Conservation (phyloP, 768 basidiomycete genomes). For the Gyrodon lividus region DNA sequence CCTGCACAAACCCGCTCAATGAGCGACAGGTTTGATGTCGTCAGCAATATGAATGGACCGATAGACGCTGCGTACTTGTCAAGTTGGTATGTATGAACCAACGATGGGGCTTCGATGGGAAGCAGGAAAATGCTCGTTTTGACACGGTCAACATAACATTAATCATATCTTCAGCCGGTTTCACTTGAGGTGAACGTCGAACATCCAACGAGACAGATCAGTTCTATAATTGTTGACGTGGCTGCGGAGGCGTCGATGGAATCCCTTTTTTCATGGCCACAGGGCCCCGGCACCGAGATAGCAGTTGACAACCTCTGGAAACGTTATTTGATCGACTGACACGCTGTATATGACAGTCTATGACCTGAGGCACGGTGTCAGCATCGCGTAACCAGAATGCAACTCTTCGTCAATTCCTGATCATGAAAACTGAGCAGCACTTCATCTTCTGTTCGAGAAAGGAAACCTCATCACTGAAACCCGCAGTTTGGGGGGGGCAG, state of each 20-base stretch:
- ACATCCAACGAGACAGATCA: no score
- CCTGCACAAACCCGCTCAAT: slow-evolving; percentile 17
- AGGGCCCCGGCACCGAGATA: slow-evolving; percentile 28
- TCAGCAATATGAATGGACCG: slow-evolving; percentile 5
- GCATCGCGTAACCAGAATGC: slow-evolving; percentile 20
- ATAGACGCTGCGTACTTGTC: slow-evolving; percentile 17
- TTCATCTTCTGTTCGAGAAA: slow-evolving; percentile 1
- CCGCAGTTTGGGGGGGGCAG: slow-evolving; percentile 34
- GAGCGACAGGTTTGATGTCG: slow-evolving; percentile 18
- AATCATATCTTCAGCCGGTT: slow-evolving; percentile 5
- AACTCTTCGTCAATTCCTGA: slow-evolving; percentile 12
- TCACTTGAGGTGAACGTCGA: no score
- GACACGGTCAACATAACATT: slow-evolving; percentile 10
- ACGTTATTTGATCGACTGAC: neutral
- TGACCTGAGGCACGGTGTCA: slow-evolving; percentile 3
- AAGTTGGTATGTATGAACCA: slow-evolving; percentile 13
- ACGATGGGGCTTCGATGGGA: slow-evolving; percentile 9
- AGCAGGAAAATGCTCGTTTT: slow-evolving; percentile 3
- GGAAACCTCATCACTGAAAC: slow-evolving; percentile 16
- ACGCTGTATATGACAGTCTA: slow-evolving; percentile 4
- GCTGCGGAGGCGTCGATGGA: slow-evolving; percentile 16
- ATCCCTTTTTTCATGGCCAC: slow-evolving; percentile 8
- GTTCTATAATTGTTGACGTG: slow-evolving; percentile 7
- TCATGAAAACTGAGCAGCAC: slow-evolving; percentile 16
- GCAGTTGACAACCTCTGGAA: neutral